These are phyloP conservation scores for Cercophora newfieldiana DNA, from an alignment of 495 filamentous ascomycete genomes.

Conservation along the genomic window DNA sequence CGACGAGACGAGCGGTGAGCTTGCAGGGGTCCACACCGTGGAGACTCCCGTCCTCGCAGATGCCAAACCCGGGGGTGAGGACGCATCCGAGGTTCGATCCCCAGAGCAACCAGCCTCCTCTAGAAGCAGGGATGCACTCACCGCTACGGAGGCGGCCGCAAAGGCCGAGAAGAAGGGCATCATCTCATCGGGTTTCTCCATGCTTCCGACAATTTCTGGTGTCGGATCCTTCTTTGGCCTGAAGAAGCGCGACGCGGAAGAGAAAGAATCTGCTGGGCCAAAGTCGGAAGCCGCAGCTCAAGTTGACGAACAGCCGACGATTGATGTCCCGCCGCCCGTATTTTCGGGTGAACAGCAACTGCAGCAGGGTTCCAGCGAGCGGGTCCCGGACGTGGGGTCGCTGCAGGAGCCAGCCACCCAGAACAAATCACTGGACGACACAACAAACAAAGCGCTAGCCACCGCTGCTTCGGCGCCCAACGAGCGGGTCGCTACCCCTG, in stretches of 20 bases:
- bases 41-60: slow-evolving; percentile 10
- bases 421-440: slow-evolving; percentile 36
- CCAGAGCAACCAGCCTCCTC: not conserved
- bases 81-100: not conserved
- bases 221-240: slow-evolving; percentile 28
- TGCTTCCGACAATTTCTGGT: slow-evolving; percentile 23
- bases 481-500: slow-evolving; percentile 20
- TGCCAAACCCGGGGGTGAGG: not conserved
- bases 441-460: slow-evolving; percentile 27
- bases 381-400: slow-evolving; percentile 24
- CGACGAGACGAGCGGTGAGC: slow-evolving; percentile 24
- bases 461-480: slow-evolving; percentile 35
- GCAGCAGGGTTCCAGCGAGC: slow-evolving; percentile 19
- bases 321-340: slow-evolving; percentile 12
- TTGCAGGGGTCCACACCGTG: slow-evolving; percentile 7
- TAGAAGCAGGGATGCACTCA: not conserved
- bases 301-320: slow-evolving; percentile 12
- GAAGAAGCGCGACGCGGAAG: slow-evolving; percentile 7
- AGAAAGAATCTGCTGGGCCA: not conserved
- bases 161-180: slow-evolving; percentile 22
- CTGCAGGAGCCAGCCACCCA: slow-evolving; percentile 25
- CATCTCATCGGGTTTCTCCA: slow-evolving; percentile 19
- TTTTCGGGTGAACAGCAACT: slow-evolving; percentile 3
- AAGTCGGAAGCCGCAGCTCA: slow-evolving; percentile 9
- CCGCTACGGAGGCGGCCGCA: slow-evolving; percentile 1